Evolutionary conservation across 108 stramenopile species (phyloP).

Genomic region (Chaetoceros tenuissimus): DNA sequence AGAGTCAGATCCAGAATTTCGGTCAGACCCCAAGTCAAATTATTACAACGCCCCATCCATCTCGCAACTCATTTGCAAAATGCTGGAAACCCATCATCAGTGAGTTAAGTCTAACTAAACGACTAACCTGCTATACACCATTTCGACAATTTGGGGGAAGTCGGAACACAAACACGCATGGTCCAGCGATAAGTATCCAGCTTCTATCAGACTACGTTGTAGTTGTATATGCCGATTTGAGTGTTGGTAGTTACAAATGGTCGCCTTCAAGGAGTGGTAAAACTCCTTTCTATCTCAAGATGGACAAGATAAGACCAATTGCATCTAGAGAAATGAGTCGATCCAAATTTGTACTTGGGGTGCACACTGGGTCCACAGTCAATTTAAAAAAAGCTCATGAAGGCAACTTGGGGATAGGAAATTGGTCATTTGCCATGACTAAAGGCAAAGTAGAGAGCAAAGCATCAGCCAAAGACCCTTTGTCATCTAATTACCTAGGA

Average conservation of each 20-base stretch:
- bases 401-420: constrained; percentile 21
- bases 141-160: constrained; percentile 58
- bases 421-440: constrained; percentile 58
- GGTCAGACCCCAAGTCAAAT: constrained; percentile 96
- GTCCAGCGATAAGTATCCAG: constrained; percentile 53
- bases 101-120: constrained; percentile 28
- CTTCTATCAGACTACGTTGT: constrained; percentile 37
- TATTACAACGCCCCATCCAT: constrained; percentile 59
- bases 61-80: constrained; percentile 32
- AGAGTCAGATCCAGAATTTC: constrained; percentile 93
- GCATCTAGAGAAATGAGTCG: constrained; percentile 25
- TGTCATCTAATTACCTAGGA: constrained; percentile 31
- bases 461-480: constrained; percentile 20
- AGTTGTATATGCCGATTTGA: constrained; percentile 62
- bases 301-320: constrained; percentile 41
- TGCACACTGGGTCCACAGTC: neutral
- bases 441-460: constrained; percentile 29
- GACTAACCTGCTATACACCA: constrained; percentile 57
- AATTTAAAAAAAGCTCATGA: constrained; percentile 8
- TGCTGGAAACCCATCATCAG: constrained; percentile 44
- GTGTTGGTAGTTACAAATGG: constrained; percentile 63
- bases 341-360: constrained; percentile 6
- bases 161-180: constrained; percentile 9
- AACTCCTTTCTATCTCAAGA: constrained; percentile 30
- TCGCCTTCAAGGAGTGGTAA: constrained; percentile 22